phyloP scores from a whole-genome alignment of 192 early-diverging fungal species.

The Coemansia sp. region DNA sequence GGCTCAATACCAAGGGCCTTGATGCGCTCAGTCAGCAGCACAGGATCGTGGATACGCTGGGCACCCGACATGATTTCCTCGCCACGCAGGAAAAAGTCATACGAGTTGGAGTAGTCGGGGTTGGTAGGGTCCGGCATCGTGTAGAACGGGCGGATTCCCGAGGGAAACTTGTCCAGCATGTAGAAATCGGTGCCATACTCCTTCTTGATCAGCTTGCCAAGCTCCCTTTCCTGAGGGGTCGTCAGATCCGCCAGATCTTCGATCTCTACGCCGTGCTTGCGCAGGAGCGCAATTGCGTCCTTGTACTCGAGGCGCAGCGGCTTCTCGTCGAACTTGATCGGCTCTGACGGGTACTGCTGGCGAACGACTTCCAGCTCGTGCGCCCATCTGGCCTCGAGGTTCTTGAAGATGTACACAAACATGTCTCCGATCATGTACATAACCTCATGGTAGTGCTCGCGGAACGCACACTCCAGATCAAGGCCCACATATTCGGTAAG shows the following conservation, averaged over 20 bases:
- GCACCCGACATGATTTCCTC: conserved; percentile 99
- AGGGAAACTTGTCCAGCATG: conserved; percentile 99
- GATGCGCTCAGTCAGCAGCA: conserved; percentile 73
- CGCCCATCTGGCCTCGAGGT: conserved; percentile 77
- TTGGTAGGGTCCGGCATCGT: conserved; percentile 96
- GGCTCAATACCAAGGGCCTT: conserved; percentile 75
- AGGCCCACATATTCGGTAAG: conserved; percentile 99
- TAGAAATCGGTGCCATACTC: conserved; percentile 98
- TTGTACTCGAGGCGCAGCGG: conserved; percentile 80
- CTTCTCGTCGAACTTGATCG: conserved; percentile 83
- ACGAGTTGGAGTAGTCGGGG: conserved; percentile 94
- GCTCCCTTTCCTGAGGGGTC: conserved; percentile 79
- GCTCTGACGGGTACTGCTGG: conserved; percentile 88
- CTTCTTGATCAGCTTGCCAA: conserved; percentile 86
- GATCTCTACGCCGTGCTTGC: conserved; percentile 83
- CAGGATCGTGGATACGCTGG: conserved; percentile 95
- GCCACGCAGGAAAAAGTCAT: conserved; percentile 99
- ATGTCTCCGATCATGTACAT: conserved; percentile 89
- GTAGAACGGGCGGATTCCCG: conserved; percentile 94
- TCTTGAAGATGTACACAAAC: conserved; percentile 90
- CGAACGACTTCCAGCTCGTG: conserved; percentile 84
- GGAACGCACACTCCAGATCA: conserved; percentile 98
- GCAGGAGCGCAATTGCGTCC: conserved; percentile 87
- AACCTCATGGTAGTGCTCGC: conserved; percentile 99
- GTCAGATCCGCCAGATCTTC: conserved; percentile 92